Conservation (phyloP, 2,329 filamentous ascomycete genomes). For the Didymellaceae sp. region DNA sequence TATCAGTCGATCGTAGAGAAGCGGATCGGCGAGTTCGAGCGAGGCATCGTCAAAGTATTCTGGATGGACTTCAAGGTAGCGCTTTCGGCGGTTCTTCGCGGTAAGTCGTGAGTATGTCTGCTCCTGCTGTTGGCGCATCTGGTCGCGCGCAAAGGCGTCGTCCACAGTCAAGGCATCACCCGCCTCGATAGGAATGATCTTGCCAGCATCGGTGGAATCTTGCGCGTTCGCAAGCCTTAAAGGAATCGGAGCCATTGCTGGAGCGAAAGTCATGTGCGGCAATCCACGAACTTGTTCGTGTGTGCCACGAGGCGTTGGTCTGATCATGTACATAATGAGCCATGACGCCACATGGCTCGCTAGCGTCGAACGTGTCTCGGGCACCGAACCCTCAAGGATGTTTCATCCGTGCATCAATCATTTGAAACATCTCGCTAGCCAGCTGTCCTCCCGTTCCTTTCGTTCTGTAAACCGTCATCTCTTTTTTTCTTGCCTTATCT, state of each 20-base stretch:
- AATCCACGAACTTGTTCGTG: constrained; percentile 12
- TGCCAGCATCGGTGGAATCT: constrained; percentile 11
- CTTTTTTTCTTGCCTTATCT: constrained; percentile 13
- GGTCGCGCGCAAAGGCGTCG: constrained; percentile 22
- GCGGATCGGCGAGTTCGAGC: constrained; percentile 72
- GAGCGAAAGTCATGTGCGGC: constrained; percentile 34
- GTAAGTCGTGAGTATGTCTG: constrained; percentile 52
- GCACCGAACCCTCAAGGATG: constrained; percentile 35
- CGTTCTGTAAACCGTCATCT: constrained; percentile 7
- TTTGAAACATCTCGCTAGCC: constrained; percentile 31
- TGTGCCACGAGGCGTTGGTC: neutral
- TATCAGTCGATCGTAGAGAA: constrained; percentile 82
- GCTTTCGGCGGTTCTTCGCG: constrained; percentile 77
- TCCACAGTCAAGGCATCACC: constrained; percentile 24
- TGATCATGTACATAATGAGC: neutral
- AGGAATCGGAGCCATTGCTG: constrained; percentile 34
- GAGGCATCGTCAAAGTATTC: constrained; percentile 70
- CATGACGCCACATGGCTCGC: constrained; percentile 25
- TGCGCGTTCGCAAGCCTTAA: constrained; percentile 29
- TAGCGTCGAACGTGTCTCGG: constrained; percentile 25
- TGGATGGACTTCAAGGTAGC: constrained; percentile 75
- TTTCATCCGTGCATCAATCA: constrained; percentile 45
- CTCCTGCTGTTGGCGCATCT: constrained; percentile 23
- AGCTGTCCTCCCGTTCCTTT: constrained; percentile 16
- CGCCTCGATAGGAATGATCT: constrained; percentile 10